Evolutionary conservation across 2,329 filamentous ascomycete genomes (phyloP).

Genomic region (Colletotrichum sansevieriae): DNA sequence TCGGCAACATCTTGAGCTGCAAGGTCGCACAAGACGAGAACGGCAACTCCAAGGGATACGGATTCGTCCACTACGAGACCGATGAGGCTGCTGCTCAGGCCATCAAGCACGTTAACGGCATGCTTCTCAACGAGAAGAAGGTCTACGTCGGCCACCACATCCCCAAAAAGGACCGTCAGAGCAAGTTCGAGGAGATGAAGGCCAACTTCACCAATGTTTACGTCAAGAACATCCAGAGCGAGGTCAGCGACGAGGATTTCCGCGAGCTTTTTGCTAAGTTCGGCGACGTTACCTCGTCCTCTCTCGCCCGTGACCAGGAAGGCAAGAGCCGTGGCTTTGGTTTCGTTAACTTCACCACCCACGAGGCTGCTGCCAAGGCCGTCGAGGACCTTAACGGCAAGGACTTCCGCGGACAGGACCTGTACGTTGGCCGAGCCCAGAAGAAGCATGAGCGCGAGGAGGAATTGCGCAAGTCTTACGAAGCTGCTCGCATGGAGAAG

Average conservation of each 20-base stretch:
- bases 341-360: slow-evolving; percentile 95
- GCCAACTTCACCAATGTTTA: slow-evolving; percentile 99
- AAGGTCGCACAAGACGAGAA: slow-evolving; percentile 99
- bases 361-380: slow-evolving; percentile 86
- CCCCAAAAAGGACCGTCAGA: slow-evolving; percentile 99
- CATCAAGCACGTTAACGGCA: slow-evolving; percentile 99
- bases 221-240: slow-evolving; percentile 94
- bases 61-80: slow-evolving; percentile 99
- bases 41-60: slow-evolving; percentile 97
- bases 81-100: slow-evolving; percentile 96
- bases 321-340: slow-evolving; percentile 96
- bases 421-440: slow-evolving; percentile 98
- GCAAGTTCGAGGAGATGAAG: slow-evolving; percentile 99
- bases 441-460: slow-evolving; percentile 99
- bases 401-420: slow-evolving; percentile 93
- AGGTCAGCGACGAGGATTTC: slow-evolving; percentile 94
- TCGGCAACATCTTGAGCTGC: slow-evolving; percentile 99
- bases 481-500: slow-evolving; percentile 97
- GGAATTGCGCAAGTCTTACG: slow-evolving; percentile 98
- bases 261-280: slow-evolving; percentile 91
- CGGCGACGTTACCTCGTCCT: slow-evolving; percentile 95
- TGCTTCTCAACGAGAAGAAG: slow-evolving; percentile 99
- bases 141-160: slow-evolving; percentile 99
- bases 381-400: slow-evolving; percentile 93
- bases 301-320: slow-evolving; percentile 88